A percentile compares a stretch with the other conserved stretches of the same genome.
These are phyloP conservation scores for Echinochloa phyllopogon DNA, from an alignment of 176 grass and related monocot species.

Conservation along the genomic window DNA sequence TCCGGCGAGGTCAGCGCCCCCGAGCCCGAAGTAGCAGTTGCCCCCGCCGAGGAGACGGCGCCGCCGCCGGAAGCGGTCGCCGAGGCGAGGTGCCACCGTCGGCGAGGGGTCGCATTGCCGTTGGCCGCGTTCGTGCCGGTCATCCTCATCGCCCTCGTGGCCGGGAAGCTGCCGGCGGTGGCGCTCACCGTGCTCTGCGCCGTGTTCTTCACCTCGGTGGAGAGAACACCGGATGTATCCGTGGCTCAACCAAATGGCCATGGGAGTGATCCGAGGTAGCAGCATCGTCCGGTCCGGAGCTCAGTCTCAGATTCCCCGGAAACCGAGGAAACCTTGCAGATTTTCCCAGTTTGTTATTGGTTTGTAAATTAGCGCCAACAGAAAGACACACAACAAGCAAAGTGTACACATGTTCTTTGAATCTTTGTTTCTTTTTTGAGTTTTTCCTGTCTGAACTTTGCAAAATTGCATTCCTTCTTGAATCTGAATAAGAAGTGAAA, in stretches of 20 bases:
- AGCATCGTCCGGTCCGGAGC: neutral
- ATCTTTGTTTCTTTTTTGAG: neutral
- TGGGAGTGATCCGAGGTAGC: conserved; percentile 22
- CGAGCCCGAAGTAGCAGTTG: neutral
- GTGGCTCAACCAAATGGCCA: neutral
- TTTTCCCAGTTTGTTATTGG: neutral
- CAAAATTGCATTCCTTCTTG: conserved; percentile 36
- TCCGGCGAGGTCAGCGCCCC: conserved; percentile 11
- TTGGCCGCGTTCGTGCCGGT: conserved; percentile 40
- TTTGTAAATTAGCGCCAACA: conserved; percentile 20
- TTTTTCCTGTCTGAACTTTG: neutral
- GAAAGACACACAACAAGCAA: neutral
- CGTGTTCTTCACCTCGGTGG: conserved; percentile 40
- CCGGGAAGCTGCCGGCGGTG: conserved; percentile 65
- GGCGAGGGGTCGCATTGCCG: conserved; percentile 27
- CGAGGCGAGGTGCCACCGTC: neutral
- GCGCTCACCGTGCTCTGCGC: conserved; percentile 57
- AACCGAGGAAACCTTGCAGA: conserved; percentile 14
- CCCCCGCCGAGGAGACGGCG: neutral
- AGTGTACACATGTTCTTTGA: neutral
- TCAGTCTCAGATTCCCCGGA: conserved; percentile 1
- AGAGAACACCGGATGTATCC: conserved; percentile 3
- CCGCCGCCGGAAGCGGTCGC: neutral
- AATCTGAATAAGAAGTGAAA: conserved; percentile 38
- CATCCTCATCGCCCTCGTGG: conserved; percentile 67